Percentiles rank a stretch among this genome's conserved stretches.
Conservation (phyloP, 495 filamentous ascomycete genomes). For the Neurospora sp. region DNA sequence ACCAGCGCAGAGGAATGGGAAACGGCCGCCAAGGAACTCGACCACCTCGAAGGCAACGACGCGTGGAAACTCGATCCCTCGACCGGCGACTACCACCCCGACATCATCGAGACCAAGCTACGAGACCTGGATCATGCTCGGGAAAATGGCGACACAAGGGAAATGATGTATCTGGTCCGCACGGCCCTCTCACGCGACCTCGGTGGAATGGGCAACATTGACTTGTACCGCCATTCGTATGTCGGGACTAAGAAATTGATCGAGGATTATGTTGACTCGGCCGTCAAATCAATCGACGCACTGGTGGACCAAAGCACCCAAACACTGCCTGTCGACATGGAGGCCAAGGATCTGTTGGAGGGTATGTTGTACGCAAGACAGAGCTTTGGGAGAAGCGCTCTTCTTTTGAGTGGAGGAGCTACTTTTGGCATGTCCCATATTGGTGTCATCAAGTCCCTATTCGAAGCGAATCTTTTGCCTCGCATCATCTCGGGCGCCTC, state of each 20-base stretch:
- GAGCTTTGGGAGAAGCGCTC: constrained; percentile 78
- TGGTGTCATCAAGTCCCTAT: constrained; percentile 82
- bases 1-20: constrained; percentile 55
- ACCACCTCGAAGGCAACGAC: constrained; percentile 70
- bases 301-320: constrained; percentile 55
- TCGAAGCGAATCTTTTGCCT: constrained; percentile 64
- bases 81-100: constrained; percentile 55
- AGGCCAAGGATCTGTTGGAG: constrained; percentile 53
- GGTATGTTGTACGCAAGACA: constrained; percentile 63
- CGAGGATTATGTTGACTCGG: constrained; percentile 75
- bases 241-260: constrained; percentile 80
- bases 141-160: constrained; percentile 54
- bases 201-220: constrained; percentile 75
- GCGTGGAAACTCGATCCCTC: constrained; percentile 60
- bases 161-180: constrained; percentile 71
- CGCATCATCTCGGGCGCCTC: constrained; percentile 91
- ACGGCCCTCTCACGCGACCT: constrained; percentile 72
- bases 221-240: constrained; percentile 76
- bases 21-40: constrained; percentile 62
- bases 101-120: constrained; percentile 56
- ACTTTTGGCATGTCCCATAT: constrained; percentile 97
- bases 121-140: constrained; percentile 67
- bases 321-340: constrained; percentile 36
- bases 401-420: constrained; percentile 80
- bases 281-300: constrained; percentile 57